Evolutionary conservation across 2,329 filamentous ascomycete genomes (phyloP), one percentile per base, ranked within the genome.

Genomic region (Aspergillus puulaauensis): DNA sequence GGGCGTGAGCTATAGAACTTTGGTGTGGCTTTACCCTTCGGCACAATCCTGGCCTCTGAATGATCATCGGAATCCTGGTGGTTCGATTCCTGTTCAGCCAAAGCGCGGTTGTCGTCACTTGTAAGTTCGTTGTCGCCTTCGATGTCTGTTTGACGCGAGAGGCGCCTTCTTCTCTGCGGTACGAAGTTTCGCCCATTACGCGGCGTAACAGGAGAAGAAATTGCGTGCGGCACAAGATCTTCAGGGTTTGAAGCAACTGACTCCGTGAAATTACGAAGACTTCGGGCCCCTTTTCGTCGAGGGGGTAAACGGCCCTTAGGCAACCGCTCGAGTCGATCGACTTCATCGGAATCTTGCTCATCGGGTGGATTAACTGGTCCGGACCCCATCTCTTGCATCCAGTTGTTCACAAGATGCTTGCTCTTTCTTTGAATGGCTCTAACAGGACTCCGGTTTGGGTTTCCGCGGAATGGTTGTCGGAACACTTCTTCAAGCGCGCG

Each of bases 401-500:
- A 97, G 64, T 90, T 88, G 27, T 89, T 87, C 52, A 97, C 92
- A 0, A 91, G 90, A 58, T 88, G 92, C 63, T 89, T 89, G 1
- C 89, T 91, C 70, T 92, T 84, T 60, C 87, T 83, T 64, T 90
- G 87, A 27, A 83, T 81, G 49, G 83, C 80, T 41, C 60, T 62
- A 48, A 85, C 82, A 2, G 83, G 86, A 17, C 83, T 82, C 53
- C 87, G 75, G 2, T 85, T 80, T 7, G 83, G 82, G 50, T 85
- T 80, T 59, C 88, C 87, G 46, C 71, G 73, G 27, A 90, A 91
- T 0, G 86, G 85, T 17, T 84, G 81, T 60, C 91, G 84, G 71
- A 98, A 98, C 0, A 98, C 91, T 69, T 97, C 93, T 64, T 96
- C 93, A 21, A 98, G 78, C 7, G 91, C 93, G 53, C 87, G 87